Conservation (phyloP, 2,329 filamentous ascomycete genomes). For the Colletotrichum sp. region DNA sequence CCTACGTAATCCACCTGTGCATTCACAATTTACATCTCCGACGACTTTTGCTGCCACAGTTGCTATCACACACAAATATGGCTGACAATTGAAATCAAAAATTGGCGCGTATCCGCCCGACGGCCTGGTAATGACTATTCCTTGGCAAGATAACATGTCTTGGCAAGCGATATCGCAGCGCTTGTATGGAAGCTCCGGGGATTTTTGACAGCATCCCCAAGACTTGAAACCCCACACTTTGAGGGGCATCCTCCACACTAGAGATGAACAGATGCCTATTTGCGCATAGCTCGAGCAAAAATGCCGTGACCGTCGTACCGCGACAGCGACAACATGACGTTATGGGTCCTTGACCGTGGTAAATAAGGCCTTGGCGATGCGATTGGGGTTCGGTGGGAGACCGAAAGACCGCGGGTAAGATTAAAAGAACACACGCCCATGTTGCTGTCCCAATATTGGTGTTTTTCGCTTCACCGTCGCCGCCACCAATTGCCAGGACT, state of each 20-base stretch:
- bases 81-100: background rate
- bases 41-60: background rate
- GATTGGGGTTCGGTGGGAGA: background rate
- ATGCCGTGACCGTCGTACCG: background rate
- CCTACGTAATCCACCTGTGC: background rate
- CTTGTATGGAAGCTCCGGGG: background rate
- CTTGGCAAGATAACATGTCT: constrained; percentile 19
- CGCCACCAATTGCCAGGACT: background rate
- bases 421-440: background rate
- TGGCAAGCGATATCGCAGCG: background rate
- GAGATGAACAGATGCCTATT: constrained; percentile 14
- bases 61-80: background rate
- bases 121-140: background rate
- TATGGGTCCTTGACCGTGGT: background rate
- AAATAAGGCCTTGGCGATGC: constrained; percentile 1
- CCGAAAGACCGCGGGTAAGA: background rate
- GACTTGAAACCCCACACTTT: background rate
- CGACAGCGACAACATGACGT: background rate
- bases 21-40: background rate
- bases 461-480: background rate
- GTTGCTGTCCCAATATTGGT: accelerated
- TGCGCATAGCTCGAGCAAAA: background rate
- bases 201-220: background rate
- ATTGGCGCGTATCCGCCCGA: background rate
- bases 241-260: constrained; percentile 8